Evolutionary conservation across 2,329 filamentous ascomycete species (phyloP), one percentile per base, ranked within the genome.

Genomic region (Botrytis pseudocinerea): DNA sequence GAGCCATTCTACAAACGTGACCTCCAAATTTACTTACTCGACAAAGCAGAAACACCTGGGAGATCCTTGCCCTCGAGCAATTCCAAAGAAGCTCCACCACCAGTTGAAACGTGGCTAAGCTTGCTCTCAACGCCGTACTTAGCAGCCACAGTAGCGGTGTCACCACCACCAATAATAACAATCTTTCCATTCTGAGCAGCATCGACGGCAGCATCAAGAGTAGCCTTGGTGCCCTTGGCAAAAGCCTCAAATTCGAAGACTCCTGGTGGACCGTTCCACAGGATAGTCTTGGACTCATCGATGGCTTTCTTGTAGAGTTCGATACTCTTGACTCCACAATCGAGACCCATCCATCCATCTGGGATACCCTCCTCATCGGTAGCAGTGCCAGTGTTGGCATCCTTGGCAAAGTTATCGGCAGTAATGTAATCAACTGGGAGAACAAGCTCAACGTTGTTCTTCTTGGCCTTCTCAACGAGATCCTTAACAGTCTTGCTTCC

Each of bases 221-320:
- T 97, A 75, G 90, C 88, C 89, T 97, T 97, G 81, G 96, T 99
- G 79, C 94, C 96, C 76, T 87, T 91, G 81, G 95, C 93, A 83
- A 99, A 99, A 82, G 93, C 92, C 75, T 98, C 93, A 81, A 98
- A 92, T 89, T 99, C 96, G 80, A 99, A 99, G 79, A 99, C 96
- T 83, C 96, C 96, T 25, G 95, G 91, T 72, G 96, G 96, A 73
- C 96, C 96, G 87, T 99, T 99, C 96, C 96, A 99, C 76, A 99
- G 92, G 83, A 99, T 98, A 73, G 96, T 99, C 89, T 98, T 91
- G 77, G 95, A 90, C 80, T 95, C 91, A 77, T 88, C 87, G 79
- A 99, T 98, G 78, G 95, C 91, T 82, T 92, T 86, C 87, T 95
- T 90, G 91, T 93, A 98, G 73, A 97, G 89, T 86, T 94, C 89